phyloP scores from a whole-genome alignment of 1,139 yeast genomes.

The Scheffersomyces quercinus region DNA sequence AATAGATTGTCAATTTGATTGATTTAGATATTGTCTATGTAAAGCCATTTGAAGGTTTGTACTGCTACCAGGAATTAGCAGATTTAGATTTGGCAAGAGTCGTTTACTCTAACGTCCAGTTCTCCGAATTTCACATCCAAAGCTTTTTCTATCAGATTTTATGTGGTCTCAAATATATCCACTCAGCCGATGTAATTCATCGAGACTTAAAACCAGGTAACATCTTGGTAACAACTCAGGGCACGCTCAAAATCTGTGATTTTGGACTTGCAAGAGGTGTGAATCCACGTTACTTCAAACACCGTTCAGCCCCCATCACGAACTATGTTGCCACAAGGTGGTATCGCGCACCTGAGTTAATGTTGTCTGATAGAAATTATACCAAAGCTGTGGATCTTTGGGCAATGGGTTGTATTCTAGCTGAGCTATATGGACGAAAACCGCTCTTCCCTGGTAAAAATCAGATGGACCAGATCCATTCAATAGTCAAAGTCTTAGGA shows the following conservation, averaged over 20 bases:
- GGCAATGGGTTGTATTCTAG: conserved; percentile 83
- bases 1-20: conserved; percentile 62
- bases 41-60: conserved; percentile 78
- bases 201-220: conserved; percentile 87
- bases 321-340: conserved; percentile 93
- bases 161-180: conserved; percentile 80
- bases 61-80: conserved; percentile 76
- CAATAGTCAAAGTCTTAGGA: conserved; percentile 65
- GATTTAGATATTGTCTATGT: conserved; percentile 70
- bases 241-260: conserved; percentile 77
- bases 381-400: conserved; percentile 70
- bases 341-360: conserved; percentile 93
- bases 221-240: conserved; percentile 70
- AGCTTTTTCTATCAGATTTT: conserved; percentile 74
- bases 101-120: conserved; percentile 71
- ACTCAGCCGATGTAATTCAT: conserved; percentile 82
- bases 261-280: conserved; percentile 87
- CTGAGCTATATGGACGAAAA: conserved; percentile 68
- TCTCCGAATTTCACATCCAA: conserved; percentile 83
- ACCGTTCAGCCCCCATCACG: conserved; percentile 52
- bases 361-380: conserved; percentile 58
- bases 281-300: conserved; percentile 42
- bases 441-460: conserved; percentile 74
- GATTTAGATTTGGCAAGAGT: conserved; percentile 80
- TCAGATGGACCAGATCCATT: conserved; percentile 62